phyloP scores from a whole-genome alignment of 2,329 filamentous ascomycete species.

The Cordyceps pruinosa region DNA sequence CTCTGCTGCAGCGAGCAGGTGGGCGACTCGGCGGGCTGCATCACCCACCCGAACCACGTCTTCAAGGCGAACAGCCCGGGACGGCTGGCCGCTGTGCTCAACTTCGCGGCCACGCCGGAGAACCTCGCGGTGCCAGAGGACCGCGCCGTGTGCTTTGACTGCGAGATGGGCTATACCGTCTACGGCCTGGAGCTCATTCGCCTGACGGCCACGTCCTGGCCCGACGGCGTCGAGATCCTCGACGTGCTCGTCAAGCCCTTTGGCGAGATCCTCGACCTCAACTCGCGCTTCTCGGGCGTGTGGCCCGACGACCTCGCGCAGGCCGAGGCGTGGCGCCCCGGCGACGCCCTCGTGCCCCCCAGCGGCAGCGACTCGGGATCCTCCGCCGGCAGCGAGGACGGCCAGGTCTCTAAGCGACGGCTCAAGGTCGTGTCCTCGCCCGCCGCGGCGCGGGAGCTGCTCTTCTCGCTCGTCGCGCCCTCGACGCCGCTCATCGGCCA shows the following conservation, averaged over 20 bases:
- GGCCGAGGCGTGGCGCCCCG: slow-evolving; percentile 50
- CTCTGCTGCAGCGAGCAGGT: slow-evolving; percentile 72
- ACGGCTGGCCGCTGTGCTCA: slow-evolving; percentile 68
- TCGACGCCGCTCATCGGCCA: slow-evolving; percentile 84
- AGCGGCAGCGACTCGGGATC: slow-evolving; percentile 19
- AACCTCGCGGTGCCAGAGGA: slow-evolving; percentile 46
- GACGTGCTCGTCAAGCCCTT: slow-evolving; percentile 80
- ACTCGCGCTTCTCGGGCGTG: slow-evolving; percentile 87
- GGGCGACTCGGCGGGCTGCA: slow-evolving; percentile 70
- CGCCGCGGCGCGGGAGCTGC: slow-evolving; percentile 62
- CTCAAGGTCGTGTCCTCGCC: slow-evolving; percentile 74
- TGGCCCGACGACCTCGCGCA: slow-evolving; percentile 67
- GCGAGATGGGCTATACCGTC: slow-evolving; percentile 95
- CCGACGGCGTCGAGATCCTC: slow-evolving; percentile 63
- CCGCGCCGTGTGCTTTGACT: slow-evolving; percentile 79
- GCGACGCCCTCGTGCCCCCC: slow-evolving; percentile 19
- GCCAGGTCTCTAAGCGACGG: slow-evolving; percentile 28
- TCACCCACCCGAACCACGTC: slow-evolving; percentile 65
- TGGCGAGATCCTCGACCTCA: slow-evolving; percentile 81
- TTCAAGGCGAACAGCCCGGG: slow-evolving; percentile 77
- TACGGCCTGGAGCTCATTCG: slow-evolving; percentile 83
- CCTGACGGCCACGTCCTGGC: slow-evolving; percentile 84
- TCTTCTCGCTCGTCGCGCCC: slow-evolving; percentile 70
- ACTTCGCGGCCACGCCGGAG: slow-evolving; percentile 70
- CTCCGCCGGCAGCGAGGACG: slow-evolving; percentile 21